Percentiles rank a stretch among this genome's conserved stretches.
Evolutionary conservation across 2,329 filamentous ascomycete genomes (phyloP).

Genomic region (Monilinia polystroma): DNA sequence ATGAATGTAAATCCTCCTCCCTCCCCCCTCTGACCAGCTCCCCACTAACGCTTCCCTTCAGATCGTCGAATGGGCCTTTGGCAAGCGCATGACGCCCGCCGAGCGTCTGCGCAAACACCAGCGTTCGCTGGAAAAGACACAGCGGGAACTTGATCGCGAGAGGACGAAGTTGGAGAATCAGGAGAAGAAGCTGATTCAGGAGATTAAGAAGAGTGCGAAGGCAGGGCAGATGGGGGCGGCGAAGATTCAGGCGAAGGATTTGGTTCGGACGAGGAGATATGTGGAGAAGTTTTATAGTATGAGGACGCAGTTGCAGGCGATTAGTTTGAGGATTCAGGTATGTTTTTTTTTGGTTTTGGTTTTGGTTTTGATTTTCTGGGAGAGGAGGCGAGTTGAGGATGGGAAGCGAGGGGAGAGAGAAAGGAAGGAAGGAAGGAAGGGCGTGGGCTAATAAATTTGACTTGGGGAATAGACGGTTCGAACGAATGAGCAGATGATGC

Average conservation of each 20-base stretch:
- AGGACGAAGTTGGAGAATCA: conserved; percentile 96
- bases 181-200: conserved; percentile 92
- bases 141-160: conserved; percentile 92
- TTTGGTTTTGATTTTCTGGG: no score
- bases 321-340: conserved; percentile 91
- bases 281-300: conserved; percentile 99
- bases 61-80: conserved; percentile 99
- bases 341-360: not conserved
- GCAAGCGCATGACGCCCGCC: conserved; percentile 97
- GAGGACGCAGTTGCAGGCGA: conserved; percentile 94
- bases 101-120: conserved; percentile 92
- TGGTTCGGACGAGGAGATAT: conserved; percentile 90
- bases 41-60: conserved; percentile 42
- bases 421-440: not conserved
- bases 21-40: conserved; percentile 6
- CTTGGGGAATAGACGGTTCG: conserved; percentile 72
- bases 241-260: conserved; percentile 96
- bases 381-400: not conserved
- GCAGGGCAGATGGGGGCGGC: conserved; percentile 98
- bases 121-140: conserved; percentile 93
- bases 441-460: conserved; percentile 18
- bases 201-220: conserved; percentile 98
- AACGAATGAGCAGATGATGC: conserved; percentile 99
- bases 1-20: conserved; percentile 54
- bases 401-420: not conserved